phyloP scores from a whole-genome alignment of 1,284 basidiomycete genomes.

The Violaceomyces palustris region DNA sequence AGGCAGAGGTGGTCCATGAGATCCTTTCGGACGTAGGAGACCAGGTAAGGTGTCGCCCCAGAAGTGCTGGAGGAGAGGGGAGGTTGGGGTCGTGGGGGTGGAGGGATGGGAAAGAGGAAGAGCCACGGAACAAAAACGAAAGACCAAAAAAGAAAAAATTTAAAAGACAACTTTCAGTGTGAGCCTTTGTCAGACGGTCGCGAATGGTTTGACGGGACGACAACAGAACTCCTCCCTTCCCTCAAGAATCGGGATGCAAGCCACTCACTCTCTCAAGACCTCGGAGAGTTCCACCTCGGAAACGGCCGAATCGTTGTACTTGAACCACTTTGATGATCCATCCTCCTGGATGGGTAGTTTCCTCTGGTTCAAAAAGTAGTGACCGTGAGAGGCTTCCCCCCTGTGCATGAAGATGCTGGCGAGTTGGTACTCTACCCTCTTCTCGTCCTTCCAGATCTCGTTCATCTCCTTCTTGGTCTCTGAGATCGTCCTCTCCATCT shows the following conservation, averaged over 20 bases:
- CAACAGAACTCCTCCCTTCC: background rate
- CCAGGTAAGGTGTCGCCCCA: slow-evolving; percentile 49
- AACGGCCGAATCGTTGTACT: slow-evolving; percentile 45
- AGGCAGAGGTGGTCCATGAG: slow-evolving; percentile 11
- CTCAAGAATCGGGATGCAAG: no score
- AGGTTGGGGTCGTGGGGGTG: no score
- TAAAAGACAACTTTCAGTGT: no score
- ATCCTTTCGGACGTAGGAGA: slow-evolving; percentile 43
- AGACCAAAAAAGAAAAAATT: no score
- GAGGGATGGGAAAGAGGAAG: background rate
- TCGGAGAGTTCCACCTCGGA: slow-evolving; percentile 16
- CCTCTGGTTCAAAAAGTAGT: slow-evolving; percentile 49
- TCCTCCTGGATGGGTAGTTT: slow-evolving; percentile 3
- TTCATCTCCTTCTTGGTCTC: slow-evolving; percentile 69
- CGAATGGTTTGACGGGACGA: slow-evolving; percentile 3
- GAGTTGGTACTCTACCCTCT: slow-evolving; percentile 73
- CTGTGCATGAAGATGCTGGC: slow-evolving; percentile 95
- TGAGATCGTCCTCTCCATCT: slow-evolving; percentile 57
- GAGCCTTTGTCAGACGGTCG: no score
- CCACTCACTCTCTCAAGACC: slow-evolving; percentile 39
- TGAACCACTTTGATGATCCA: slow-evolving; percentile 31
- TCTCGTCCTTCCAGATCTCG: slow-evolving; percentile 68
- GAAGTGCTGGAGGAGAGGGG: slow-evolving; percentile 19
- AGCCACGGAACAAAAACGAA: background rate
- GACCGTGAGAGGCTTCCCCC: slow-evolving; percentile 49